Evolutionary conservation across 2,329 filamentous ascomycete species (phyloP), one percentile per base, ranked within the genome.

Genomic region (Scortechinia acanthostroma): DNA sequence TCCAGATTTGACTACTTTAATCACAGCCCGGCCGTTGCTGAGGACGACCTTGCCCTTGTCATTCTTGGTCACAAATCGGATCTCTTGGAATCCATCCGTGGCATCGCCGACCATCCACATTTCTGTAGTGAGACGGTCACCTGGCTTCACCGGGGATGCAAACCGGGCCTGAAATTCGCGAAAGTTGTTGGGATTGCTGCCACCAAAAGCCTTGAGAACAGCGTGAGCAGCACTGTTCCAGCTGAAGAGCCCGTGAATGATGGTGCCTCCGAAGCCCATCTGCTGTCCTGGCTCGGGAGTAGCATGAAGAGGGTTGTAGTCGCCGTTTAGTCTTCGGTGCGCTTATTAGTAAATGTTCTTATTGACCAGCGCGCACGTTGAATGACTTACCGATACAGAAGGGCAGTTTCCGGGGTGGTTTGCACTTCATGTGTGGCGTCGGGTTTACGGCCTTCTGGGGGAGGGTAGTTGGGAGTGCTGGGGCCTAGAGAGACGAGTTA

Each of bases 251-350:
- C 91, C 91, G 66, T 95, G 90, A 61, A 95, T 86, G 63, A 95
- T 95, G 53, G 80, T 73, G 23, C 90, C 90, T 21, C 88, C 88
- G 54, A 95, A 95, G 48, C 91, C 90, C 88, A 95, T 95, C 68
- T 89, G 85, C 64, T 78, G 68, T 49, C 89, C 89, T 0, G 89
- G 88, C 65, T 89, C 87, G 13, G 89, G 89, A 16, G 86, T 87
- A 4, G 88, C 89, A 61, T 95, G 90, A 25, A 95, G 80, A 21
- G 90, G 91, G 70, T 95, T 95, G 68, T 95, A 95, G 69, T 95
- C 91, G 52, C 90, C 90, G 55, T 95, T 95, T 43, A 95, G 76
- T 50, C 88, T 77, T 50, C 59, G 57, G 28, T 3, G 20, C 57
- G 51, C 43, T 46, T 43, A 30, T 17, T 30, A 37, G n/a, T 4